Percentiles rank a stretch among this genome's conserved stretches.
Conservation (phyloP, 768 basidiomycete species). For the Sarcodon sp. region DNA sequence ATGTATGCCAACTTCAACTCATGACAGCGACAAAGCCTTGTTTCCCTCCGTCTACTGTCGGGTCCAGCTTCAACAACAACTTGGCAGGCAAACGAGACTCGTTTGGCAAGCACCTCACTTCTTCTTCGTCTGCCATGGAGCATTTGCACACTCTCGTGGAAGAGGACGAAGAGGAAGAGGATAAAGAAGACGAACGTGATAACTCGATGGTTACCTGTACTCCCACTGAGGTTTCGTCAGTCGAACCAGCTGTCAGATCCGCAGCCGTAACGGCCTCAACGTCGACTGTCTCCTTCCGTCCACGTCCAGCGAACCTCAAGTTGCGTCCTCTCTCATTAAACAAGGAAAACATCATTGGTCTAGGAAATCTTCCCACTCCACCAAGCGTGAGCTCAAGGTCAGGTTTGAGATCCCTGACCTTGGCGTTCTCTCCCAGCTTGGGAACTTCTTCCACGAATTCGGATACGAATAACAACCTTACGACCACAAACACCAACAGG, state of each 20-base stretch:
- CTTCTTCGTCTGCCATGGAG: slow-evolving; percentile 58
- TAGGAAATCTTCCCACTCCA: slow-evolving; percentile 31
- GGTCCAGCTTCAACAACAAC: slow-evolving; percentile 25
- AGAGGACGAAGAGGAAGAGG: slow-evolving; percentile 84
- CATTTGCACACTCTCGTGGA: slow-evolving; percentile 70
- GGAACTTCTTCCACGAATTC: slow-evolving; percentile 4
- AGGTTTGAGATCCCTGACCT: slow-evolving; percentile 40
- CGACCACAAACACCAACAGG: slow-evolving; percentile 13
- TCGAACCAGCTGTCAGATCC: slow-evolving; percentile 2
- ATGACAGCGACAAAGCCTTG: slow-evolving; percentile 46
- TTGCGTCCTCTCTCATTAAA: slow-evolving; percentile 62
- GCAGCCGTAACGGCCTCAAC: slow-evolving; percentile 5
- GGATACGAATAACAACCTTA: slow-evolving; percentile 3
- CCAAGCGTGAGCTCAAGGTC: slow-evolving; percentile 35
- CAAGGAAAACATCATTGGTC: slow-evolving; percentile 4
- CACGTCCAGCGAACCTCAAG: slow-evolving; percentile 52
- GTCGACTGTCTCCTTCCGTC: slow-evolving; percentile 27
- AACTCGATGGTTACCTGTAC: slow-evolving; percentile 6
- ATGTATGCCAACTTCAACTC: background rate
- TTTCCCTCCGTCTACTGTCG: slow-evolving; percentile 32
- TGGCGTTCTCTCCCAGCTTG: slow-evolving; percentile 18
- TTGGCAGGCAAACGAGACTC: slow-evolving; percentile 66
- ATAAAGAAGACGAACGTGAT: slow-evolving; percentile 19
- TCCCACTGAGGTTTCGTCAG: slow-evolving; percentile 1
- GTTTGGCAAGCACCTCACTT: slow-evolving; percentile 52